Evolutionary conservation across 2,329 filamentous ascomycete genomes (phyloP), one percentile per base, ranked within the genome.

Genomic region (Ustilaginoidea virens): DNA sequence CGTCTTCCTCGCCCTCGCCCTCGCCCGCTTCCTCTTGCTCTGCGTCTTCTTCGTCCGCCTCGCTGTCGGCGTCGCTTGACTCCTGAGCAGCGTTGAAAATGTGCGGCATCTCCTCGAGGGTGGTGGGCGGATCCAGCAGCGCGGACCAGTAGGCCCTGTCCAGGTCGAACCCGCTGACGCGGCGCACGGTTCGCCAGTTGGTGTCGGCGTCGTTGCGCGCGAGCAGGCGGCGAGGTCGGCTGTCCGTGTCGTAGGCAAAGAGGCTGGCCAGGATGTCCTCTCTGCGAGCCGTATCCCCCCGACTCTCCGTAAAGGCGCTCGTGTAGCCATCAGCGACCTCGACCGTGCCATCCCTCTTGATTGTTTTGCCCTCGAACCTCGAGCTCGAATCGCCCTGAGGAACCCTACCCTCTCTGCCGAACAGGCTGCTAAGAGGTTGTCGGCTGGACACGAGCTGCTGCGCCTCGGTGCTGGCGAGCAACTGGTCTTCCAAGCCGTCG

Each of bases 401-500:
- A 12, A 81, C 73, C 31, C 66, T 61, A 1, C 76, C 76, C 35
- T 81, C 76, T 24, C 81, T 72, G 1, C 79, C 80, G 36, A 85
- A 85, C 27, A 71, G 54, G 38, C 71, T 72, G 46, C 80, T 86
- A 25, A 87, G 64, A 0, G 81, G 80, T 41, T 83, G 78, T 23
- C 79, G 69, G 29, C 77, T 73, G 10, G 74, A 68, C 9, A 90
- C 69, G 5, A 92, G 67, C 40, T 87, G 78, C 33, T 80, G 73
- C 8, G 80, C 74, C 39, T 85, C 75, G 13, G 72, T 74, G 35
- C 79, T 80, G 21, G 80, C 69, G 49, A 81, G 71, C 30, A 79
- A 68, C 45, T 86, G 79, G 36, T 86, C 80, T 42, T 86, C 79
- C 36, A 85, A 63, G 2, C 74, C 74, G 32, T 80, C 74, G 5